phyloP scores from a whole-genome alignment of 139 green algal species.

The Mesotaenium endlicherianum region DNA sequence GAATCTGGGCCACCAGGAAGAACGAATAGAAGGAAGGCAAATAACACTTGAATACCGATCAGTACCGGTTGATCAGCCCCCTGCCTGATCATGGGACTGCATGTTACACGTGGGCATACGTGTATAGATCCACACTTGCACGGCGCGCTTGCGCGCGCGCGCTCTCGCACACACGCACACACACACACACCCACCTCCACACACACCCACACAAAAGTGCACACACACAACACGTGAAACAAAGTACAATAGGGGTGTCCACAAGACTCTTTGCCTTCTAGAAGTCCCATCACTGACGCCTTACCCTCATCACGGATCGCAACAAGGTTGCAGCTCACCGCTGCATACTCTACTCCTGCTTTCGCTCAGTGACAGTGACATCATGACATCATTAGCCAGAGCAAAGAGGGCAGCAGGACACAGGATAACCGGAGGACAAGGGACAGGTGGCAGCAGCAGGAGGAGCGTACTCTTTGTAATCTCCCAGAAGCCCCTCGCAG shows the following conservation, averaged over 20 bases:
- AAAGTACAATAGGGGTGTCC: too few species aligned
- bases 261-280: too few species aligned
- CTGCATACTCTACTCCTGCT: neutral
- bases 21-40: neutral
- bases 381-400: neutral
- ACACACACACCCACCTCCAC: too few species aligned
- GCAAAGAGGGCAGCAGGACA: neutral
- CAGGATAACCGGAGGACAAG: neutral
- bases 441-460: neutral
- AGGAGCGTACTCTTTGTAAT: conserved; percentile 32
- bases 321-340: neutral
- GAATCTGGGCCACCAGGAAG: conserved; percentile 22
- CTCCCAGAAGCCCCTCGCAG: conserved; percentile 54
- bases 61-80: neutral
- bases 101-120: neutral
- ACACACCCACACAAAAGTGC: too few species aligned
- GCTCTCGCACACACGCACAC: too few species aligned
- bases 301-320: neutral
- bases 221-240: too few species aligned
- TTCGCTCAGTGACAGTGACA: too few species aligned
- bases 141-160: too few species aligned
- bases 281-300: neutral
- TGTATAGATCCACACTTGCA: neutral
- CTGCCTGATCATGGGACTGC: neutral
- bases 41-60: neutral